Evolutionary conservation across 140 eudicot species (phyloP), one percentile per base, ranked within the genome.

Genomic region (Flaveria floridana): DNA sequence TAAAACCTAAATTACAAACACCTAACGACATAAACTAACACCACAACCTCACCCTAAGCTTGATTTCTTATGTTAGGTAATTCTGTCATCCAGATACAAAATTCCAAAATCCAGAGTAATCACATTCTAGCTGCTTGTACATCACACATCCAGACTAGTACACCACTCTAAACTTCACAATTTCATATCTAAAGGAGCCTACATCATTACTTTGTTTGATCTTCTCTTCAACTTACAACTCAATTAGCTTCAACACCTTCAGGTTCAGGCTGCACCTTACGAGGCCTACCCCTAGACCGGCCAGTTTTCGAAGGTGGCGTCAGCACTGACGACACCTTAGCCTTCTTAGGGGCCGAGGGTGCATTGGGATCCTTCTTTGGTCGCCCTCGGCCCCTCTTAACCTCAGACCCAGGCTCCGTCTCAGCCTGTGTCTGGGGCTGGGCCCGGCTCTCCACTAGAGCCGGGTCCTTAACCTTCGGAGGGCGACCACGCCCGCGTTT

Each of bases 401-500:
- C 62, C 19, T 79, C 83, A 2, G 78, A 72, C 18, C 79, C 79
- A 0, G 77, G n/a, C 30, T n/a, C 21, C 4, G 53, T 11, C 68
- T 13, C 14, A 16, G 30, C 16, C 56, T 47, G 62, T 5, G 47
- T 67, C 21, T 52, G 53, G 19, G 47, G 1, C 8, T 44, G 55
- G 20, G 2, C 11, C 13, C 9, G 71, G 39, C n/a, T 34, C 66
- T 78, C 82, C 67, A 30, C 7, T 0, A 20, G 59, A 23, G 80
- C 50, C 0, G 88, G 78, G 70, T 79, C 87, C 83, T 83, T 87
- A 14, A 80, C 74, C 83, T 87, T 89, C 0, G 96, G 96, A 4
- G 96, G 97, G 21, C 97, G 89, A 2, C 97, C 97, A n/a, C 97
- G 90, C 3, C 97, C 97, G n/a, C 96, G 91, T 16, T 85, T 81